phyloP scores from a whole-genome alignment of 768 basidiomycete species.

The Trametes coccinea region DNA sequence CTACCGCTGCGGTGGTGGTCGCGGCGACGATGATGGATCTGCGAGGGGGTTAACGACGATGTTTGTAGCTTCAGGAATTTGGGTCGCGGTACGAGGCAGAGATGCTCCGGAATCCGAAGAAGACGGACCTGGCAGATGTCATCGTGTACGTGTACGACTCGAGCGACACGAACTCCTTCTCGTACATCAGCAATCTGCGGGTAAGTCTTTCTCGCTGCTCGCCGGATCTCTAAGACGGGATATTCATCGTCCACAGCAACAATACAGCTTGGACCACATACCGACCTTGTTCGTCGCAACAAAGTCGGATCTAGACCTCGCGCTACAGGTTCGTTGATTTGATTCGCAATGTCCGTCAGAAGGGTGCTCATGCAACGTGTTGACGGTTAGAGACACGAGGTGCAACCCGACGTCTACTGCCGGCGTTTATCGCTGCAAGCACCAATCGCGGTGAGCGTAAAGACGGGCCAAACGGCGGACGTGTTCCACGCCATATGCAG shows the following conservation, averaged over 20 bases:
- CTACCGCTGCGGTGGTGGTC: too few relatives aligned
- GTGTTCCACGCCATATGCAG: slow-evolving; percentile 85
- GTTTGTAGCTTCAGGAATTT: slow-evolving; percentile 87
- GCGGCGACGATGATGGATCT: neutral
- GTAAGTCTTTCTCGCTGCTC: slow-evolving; percentile 45
- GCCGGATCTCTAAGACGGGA: slow-evolving; percentile 15
- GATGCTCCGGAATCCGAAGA: slow-evolving; percentile 83
- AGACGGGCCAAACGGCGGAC: slow-evolving; percentile 80
- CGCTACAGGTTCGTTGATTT: slow-evolving; percentile 71
- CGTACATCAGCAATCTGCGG: slow-evolving; percentile 94
- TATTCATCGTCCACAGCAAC: slow-evolving; percentile 63
- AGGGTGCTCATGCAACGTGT: slow-evolving; percentile 11
- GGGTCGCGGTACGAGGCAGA: slow-evolving; percentile 95
- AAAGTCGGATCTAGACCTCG: slow-evolving; percentile 96
- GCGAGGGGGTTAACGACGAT: neutral
- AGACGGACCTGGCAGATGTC: slow-evolving; percentile 90
- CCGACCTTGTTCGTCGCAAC: slow-evolving; percentile 98
- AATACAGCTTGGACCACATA: slow-evolving; percentile 93
- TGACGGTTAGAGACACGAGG: slow-evolving; percentile 80
- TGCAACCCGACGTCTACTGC: slow-evolving; percentile 97
- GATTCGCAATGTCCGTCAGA: neutral
- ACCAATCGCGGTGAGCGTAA: slow-evolving; percentile 92
- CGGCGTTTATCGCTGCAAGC: slow-evolving; percentile 86
- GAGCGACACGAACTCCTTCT: slow-evolving; percentile 98
- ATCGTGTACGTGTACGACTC: slow-evolving; percentile 97